Conservation (phyloP, 768 basidiomycete genomes). For the Rhodotorula sphaerocarpa region DNA sequence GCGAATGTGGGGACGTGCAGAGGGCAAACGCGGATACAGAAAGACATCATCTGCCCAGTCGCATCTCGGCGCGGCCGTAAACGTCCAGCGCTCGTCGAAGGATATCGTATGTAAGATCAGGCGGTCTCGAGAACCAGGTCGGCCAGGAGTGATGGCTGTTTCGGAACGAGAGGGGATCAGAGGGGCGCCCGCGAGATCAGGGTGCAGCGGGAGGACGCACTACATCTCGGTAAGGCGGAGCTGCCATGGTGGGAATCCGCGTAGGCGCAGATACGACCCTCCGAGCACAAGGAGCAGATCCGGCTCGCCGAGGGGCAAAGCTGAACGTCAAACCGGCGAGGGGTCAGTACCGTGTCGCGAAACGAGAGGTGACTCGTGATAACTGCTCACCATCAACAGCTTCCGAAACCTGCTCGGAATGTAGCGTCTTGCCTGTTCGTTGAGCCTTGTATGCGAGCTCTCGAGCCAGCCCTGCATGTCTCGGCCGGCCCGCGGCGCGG, state of each 20-base stretch:
- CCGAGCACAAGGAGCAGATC: slow-evolving; percentile 36
- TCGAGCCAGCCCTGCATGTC: slow-evolving; percentile 5
- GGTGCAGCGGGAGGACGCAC: slow-evolving; percentile 11
- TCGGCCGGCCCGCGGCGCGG: slow-evolving; percentile 14
- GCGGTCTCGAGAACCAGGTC: slow-evolving; percentile 19
- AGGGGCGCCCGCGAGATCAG: neutral
- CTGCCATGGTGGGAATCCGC: slow-evolving; percentile 38
- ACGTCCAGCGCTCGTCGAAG: slow-evolving; percentile 34
- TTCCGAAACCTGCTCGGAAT: neutral
- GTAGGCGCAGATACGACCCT: slow-evolving; percentile 33
- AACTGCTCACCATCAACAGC: slow-evolving; percentile 4
- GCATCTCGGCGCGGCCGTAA: slow-evolving; percentile 36
- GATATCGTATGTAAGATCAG: slow-evolving; percentile 13
- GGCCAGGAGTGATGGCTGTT: slow-evolving; percentile 35
- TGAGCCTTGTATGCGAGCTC: neutral
- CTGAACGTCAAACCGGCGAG: neutral
- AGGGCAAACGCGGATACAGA: too few relatives aligned
- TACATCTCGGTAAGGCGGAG: slow-evolving; percentile 34
- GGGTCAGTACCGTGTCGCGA: neutral
- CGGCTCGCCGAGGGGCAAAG: slow-evolving; percentile 29
- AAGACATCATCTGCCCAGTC: slow-evolving; percentile 24
- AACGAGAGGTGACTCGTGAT: neutral
- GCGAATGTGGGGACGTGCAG: too few relatives aligned
- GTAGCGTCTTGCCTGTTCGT: neutral
- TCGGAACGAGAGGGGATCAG: too few relatives aligned